phyloP scores from a whole-genome alignment of 2,329 filamentous ascomycete species.

The Clonostachys solani region DNA sequence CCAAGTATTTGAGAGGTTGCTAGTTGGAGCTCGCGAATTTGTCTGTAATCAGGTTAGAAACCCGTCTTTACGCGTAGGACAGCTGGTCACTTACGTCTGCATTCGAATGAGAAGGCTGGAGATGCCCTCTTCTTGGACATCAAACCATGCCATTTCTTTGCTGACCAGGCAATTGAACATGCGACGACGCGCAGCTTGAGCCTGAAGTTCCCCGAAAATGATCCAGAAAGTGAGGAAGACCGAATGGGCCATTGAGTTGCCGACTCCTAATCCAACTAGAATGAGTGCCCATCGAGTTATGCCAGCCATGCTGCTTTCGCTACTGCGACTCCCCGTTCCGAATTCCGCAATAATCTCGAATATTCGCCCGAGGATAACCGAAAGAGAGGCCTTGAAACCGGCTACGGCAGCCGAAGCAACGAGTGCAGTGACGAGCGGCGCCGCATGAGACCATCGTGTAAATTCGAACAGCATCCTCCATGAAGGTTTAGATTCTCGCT shows the following conservation, averaged over 20 bases:
- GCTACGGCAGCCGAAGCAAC: conserved; percentile 55
- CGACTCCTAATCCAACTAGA: conserved; percentile 58
- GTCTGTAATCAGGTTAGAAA: conserved; percentile 41
- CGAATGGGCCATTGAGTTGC: conserved; percentile 64
- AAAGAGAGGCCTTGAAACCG: conserved; percentile 57
- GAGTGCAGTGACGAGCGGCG: conserved; percentile 49
- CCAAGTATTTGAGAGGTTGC: conserved; percentile 79
- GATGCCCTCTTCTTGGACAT: conserved; percentile 66
- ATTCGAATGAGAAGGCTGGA: conserved; percentile 66
- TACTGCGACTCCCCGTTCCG: conserved; percentile 47
- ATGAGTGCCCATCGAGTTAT: conserved; percentile 59
- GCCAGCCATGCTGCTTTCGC: conserved; percentile 44
- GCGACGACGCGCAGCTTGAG: conserved; percentile 55
- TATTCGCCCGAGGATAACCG: conserved; percentile 69
- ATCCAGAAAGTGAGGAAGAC: conserved; percentile 69
- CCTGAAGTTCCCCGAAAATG: conserved; percentile 77
- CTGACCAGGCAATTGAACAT: conserved; percentile 67
- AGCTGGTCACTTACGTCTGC: conserved; percentile 57
- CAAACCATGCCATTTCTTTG: conserved; percentile 80
- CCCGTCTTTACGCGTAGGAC: not conserved
- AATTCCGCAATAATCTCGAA: conserved; percentile 69
- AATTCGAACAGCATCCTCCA: conserved; percentile 64
- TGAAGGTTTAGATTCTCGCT: conserved; percentile 7
- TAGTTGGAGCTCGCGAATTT: conserved; percentile 76
- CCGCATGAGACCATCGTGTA: conserved; percentile 56